phyloP scores from a whole-genome alignment of 805 yeast genomes.

The Kazachstania taianensis region DNA sequence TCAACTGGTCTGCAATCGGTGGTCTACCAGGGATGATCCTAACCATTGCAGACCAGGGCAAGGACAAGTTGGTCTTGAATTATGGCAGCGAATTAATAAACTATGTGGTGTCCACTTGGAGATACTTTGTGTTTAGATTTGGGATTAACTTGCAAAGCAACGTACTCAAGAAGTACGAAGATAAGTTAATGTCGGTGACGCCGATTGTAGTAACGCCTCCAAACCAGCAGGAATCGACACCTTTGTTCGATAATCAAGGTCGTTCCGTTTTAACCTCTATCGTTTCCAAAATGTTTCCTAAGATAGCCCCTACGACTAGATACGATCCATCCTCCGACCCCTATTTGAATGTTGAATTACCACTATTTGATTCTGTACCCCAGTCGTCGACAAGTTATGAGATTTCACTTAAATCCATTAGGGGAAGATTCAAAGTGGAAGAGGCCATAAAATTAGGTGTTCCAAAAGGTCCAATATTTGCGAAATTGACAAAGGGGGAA shows the following conservation, averaged over 20 bases:
- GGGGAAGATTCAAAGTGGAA: slow-evolving; percentile 67
- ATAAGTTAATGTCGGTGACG: slow-evolving; percentile 31
- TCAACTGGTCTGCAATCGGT: slow-evolving; percentile 72
- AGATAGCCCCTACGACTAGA: slow-evolving; percentile 31
- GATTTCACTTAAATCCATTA: slow-evolving; percentile 50
- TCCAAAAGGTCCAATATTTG: slow-evolving; percentile 51
- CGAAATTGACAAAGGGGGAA: slow-evolving; percentile 49
- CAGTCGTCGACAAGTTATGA: slow-evolving; percentile 49
- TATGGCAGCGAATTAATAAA: slow-evolving; percentile 40
- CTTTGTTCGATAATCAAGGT: too few relatives aligned
- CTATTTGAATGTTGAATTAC: slow-evolving; percentile 30
- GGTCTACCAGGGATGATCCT: slow-evolving; percentile 86
- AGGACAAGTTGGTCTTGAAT: slow-evolving; percentile 43
- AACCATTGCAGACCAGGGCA: slow-evolving; percentile 72
- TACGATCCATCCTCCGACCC: slow-evolving; percentile 32
- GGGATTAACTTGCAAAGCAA: slow-evolving; percentile 43
- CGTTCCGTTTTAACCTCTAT: slow-evolving; percentile 19
- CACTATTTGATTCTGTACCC: slow-evolving; percentile 22
- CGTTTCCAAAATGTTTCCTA: slow-evolving; percentile 48
- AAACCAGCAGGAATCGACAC: background rate
- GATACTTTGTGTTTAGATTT: slow-evolving; percentile 74
- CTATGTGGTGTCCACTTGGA: slow-evolving; percentile 69
- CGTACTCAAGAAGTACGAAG: slow-evolving; percentile 18
- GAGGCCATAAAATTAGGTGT: slow-evolving; percentile 64
- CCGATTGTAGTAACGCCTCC: slow-evolving; percentile 23